Conservation (phyloP, 2,329 filamentous ascomycete genomes). For the Fusarium chaquense region DNA sequence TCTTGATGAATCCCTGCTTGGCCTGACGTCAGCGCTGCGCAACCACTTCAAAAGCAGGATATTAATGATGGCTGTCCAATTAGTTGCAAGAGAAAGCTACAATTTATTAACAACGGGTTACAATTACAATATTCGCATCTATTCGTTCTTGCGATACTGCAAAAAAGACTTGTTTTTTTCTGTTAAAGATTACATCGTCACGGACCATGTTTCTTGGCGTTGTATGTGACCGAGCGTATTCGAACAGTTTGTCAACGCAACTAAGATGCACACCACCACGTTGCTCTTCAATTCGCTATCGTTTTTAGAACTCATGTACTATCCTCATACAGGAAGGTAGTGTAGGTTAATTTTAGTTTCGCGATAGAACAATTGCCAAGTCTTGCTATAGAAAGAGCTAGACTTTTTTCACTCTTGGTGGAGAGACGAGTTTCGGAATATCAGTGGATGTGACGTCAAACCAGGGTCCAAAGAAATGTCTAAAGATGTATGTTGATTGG, state of each 20-base stretch:
- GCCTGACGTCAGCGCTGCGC: slow-evolving; percentile 47
- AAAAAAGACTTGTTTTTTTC: not conserved
- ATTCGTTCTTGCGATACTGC: not conserved
- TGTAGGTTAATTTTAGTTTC: slow-evolving; percentile 9
- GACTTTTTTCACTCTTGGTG: not conserved
- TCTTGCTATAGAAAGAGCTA: slow-evolving; percentile 1
- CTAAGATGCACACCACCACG: slow-evolving; percentile 30
- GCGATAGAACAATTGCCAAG: slow-evolving; percentile 25
- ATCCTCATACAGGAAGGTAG: slow-evolving; percentile 25
- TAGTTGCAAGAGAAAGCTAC: slow-evolving; percentile 13
- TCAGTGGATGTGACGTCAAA: slow-evolving; percentile 41
- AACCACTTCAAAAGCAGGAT: slow-evolving; percentile 27
- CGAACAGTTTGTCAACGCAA: not conserved
- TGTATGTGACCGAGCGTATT: not conserved
- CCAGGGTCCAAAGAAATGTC: slow-evolving; percentile 5
- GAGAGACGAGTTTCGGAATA: not conserved
- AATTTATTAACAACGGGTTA: not conserved
- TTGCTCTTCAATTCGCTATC: slow-evolving; percentile 18
- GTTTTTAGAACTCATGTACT: not conserved
- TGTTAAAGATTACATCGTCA: not conserved
- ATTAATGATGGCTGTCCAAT: slow-evolving; percentile 10
- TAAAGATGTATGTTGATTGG: not conserved
- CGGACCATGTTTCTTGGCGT: not conserved
- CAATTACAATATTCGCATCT: not conserved
- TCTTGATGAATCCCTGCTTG: slow-evolving; percentile 36